These are phyloP conservation scores for Phylloboletellus chloephorus DNA, from an alignment of 1,284 basidiomycete genomes.

Conservation along the genomic window DNA sequence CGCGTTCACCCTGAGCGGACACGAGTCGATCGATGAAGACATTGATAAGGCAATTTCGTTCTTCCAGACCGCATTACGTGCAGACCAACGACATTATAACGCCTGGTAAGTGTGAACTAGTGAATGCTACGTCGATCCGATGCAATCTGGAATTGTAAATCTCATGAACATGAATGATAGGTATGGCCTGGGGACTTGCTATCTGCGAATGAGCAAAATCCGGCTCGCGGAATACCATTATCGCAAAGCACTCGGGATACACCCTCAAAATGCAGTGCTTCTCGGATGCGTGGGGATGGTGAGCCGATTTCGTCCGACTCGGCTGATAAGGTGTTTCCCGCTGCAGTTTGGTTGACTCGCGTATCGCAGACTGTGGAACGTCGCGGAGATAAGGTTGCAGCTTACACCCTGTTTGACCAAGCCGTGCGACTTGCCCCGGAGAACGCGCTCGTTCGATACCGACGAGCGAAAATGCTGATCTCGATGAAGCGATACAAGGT, in stretches of 20 bases:
- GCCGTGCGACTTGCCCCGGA: slow-evolving; percentile 73
- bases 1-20: slow-evolving; percentile 89
- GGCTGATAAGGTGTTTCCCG: slow-evolving; percentile 22
- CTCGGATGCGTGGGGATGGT: slow-evolving; percentile 90
- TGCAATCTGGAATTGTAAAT: slow-evolving; percentile 13
- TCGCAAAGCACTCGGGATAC: slow-evolving; percentile 82
- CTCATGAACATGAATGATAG: slow-evolving; percentile 41
- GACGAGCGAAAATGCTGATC: slow-evolving; percentile 83
- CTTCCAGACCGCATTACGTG: slow-evolving; percentile 84
- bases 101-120: slow-evolving; percentile 66
- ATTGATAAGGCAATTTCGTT: slow-evolving; percentile 83
- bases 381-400: slow-evolving; percentile 65
- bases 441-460: slow-evolving; percentile 86
- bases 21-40: slow-evolving; percentile 93
- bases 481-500: slow-evolving; percentile 77
- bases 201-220: slow-evolving; percentile 85
- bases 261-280: slow-evolving; percentile 86
- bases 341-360: slow-evolving; percentile 16
- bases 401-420: slow-evolving; percentile 72
- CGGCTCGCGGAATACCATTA: slow-evolving; percentile 93
- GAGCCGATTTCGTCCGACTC: slow-evolving; percentile 19
- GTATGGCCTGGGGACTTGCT: slow-evolving; percentile 96
- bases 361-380: slow-evolving; percentile 72
- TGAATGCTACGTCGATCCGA: slow-evolving; percentile 2
- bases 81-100: slow-evolving; percentile 88